Evolutionary conservation across 2,329 filamentous ascomycete genomes (phyloP).

Genomic region (Penicillium sp.): DNA sequence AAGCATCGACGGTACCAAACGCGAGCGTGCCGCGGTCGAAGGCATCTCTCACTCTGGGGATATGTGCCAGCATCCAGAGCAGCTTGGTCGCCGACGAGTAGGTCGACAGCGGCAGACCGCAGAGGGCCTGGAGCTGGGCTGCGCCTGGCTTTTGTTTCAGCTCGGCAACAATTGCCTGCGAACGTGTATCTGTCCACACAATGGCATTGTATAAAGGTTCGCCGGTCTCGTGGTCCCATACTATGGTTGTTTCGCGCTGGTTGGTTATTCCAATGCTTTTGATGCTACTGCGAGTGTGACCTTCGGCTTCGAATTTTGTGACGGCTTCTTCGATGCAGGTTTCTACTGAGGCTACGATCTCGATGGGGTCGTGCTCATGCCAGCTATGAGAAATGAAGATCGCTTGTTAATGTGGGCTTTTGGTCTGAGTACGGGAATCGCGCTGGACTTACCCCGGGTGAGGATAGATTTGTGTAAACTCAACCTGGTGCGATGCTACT

Average conservation of each 20-base stretch:
- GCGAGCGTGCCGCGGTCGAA: constrained; percentile 73
- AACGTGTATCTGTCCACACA: constrained; percentile 86
- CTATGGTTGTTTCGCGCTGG: constrained; percentile 82
- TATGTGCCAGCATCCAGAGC: constrained; percentile 74
- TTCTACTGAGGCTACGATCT: constrained; percentile 71
- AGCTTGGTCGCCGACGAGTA: constrained; percentile 86
- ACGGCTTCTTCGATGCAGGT: constrained; percentile 74
- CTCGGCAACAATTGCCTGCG: constrained; percentile 70
- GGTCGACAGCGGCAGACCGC: constrained; percentile 79
- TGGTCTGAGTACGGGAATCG: neutral
- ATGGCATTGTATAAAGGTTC: constrained; percentile 80
- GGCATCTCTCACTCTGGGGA: constrained; percentile 66
- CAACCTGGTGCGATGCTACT: constrained; percentile 78
- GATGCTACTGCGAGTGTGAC: constrained; percentile 65
- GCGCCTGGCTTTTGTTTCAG: constrained; percentile 67
- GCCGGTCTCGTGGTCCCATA: constrained; percentile 79
- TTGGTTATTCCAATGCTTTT: constrained; percentile 81
- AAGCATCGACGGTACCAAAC: constrained; percentile 85
- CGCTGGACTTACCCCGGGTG: constrained; percentile 69
- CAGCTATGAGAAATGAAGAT: constrained; percentile 55
- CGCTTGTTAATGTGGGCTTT: neutral
- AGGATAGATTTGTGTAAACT: constrained; percentile 81
- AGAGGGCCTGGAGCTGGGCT: constrained; percentile 65
- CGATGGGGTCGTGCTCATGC: constrained; percentile 82
- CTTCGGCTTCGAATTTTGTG: constrained; percentile 64